Evolutionary conservation across 2,329 filamentous ascomycete genomes (phyloP).

Genomic region (Diaporthe velutina): DNA sequence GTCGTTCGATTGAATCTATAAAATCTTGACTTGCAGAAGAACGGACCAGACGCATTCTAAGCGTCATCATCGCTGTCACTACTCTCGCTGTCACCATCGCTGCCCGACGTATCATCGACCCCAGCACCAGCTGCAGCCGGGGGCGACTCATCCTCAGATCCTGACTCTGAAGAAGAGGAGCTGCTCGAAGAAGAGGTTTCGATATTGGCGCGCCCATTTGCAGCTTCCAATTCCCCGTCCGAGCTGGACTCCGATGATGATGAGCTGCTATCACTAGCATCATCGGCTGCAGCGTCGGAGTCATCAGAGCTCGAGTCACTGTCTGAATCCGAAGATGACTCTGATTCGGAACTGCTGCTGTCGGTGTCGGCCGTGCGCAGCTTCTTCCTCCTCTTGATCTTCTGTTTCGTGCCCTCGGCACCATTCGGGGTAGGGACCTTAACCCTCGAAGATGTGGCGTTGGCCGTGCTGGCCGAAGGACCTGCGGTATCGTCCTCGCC

Average conservation of each 20-base stretch:
- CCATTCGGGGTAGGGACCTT: conserved; percentile 41
- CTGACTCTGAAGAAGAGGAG: conserved; percentile 43
- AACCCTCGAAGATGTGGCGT: conserved; percentile 44
- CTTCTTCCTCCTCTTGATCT: conserved; percentile 66
- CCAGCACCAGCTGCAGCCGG: conserved; percentile 36
- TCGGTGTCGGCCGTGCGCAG: conserved; percentile 62
- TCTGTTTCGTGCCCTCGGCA: conserved; percentile 53
- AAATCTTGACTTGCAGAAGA: too few relatives aligned
- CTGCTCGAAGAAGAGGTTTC: conserved; percentile 45
- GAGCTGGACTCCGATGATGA: conserved; percentile 53
- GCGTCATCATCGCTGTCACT: conserved; percentile 43
- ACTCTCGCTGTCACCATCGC: conserved; percentile 41
- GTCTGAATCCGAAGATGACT: conserved; percentile 34
- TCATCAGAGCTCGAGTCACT: conserved; percentile 45
- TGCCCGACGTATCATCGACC: conserved; percentile 38
- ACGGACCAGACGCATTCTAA: neutral
- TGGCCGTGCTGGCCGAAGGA: conserved; percentile 45
- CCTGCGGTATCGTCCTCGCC: conserved; percentile 54
- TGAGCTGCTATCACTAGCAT: conserved; percentile 51
- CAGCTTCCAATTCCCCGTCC: conserved; percentile 44
- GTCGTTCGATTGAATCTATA: too few relatives aligned
- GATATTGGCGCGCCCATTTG: conserved; percentile 25
- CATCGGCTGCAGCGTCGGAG: conserved; percentile 50
- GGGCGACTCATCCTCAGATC: conserved; percentile 40
- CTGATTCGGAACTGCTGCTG: conserved; percentile 51